Evolutionary conservation across 208 protist species (phyloP).

Genomic region (Tritrichomonas foetus): DNA sequence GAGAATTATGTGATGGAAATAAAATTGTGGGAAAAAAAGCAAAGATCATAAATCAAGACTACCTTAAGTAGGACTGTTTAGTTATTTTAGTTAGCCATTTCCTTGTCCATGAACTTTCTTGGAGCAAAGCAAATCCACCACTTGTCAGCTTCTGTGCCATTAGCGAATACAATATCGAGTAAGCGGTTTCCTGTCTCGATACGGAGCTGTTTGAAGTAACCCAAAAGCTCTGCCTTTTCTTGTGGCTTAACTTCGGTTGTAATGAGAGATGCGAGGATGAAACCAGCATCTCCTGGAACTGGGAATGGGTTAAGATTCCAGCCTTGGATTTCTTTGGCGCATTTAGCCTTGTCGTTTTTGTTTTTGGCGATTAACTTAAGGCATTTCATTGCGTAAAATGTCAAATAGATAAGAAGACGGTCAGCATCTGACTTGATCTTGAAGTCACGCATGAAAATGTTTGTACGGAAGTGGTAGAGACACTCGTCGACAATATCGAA

Average conservation of each 20-base stretch:
- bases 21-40: too few species aligned
- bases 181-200: neutral
- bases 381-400: slow-evolving; percentile 35
- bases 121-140: slow-evolving; percentile 32
- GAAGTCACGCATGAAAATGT: slow-evolving; percentile 40
- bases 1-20: too few species aligned
- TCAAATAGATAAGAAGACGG: slow-evolving; percentile 18
- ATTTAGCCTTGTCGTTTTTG: neutral
- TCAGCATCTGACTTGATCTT: neutral
- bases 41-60: too few species aligned
- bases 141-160: neutral
- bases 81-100: slow-evolving; percentile 32
- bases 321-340: neutral
- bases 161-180: neutral
- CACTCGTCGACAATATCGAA: slow-evolving; percentile 29
- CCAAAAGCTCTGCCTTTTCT: neutral
- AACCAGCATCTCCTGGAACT: neutral
- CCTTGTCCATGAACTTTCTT: slow-evolving; percentile 1
- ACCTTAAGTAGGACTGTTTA: too few species aligned
- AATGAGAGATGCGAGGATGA: neutral
- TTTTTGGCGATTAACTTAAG: slow-evolving; percentile 13
- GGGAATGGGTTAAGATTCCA: slow-evolving; percentile 7
- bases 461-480: slow-evolving; percentile 7
- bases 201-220: neutral
- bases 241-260: neutral